These are phyloP conservation scores for Wickerhamiella pararugosa DNA, from an alignment of 1,139 yeast species.

Conservation along the genomic window DNA sequence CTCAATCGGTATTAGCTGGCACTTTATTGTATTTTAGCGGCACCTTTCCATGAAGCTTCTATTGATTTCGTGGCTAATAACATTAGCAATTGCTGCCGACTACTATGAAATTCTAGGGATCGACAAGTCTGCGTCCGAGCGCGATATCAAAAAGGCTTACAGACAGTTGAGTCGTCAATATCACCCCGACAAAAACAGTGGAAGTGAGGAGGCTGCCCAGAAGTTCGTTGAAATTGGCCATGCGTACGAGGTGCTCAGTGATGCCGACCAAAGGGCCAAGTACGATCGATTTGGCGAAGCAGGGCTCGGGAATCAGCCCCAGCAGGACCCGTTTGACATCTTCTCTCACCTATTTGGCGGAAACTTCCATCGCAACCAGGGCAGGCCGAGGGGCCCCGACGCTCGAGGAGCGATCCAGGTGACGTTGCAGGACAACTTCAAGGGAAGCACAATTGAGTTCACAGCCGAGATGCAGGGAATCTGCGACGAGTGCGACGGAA, in stretches of 20 bases:
- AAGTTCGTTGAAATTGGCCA: constrained; percentile 83
- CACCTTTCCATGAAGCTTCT: too few relatives aligned
- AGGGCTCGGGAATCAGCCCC: constrained; percentile 38
- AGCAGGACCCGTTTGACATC: constrained; percentile 50
- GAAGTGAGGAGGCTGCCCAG: constrained; percentile 67
- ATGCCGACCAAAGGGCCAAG: constrained; percentile 50
- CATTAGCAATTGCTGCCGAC: constrained; percentile 14
- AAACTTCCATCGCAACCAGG: constrained; percentile 19
- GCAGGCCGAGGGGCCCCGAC: constrained; percentile 49
- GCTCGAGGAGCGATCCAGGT: constrained; percentile 43
- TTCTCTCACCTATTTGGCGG: constrained; percentile 69
- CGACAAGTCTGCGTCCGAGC: constrained; percentile 50
- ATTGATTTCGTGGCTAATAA: constrained; percentile 3
- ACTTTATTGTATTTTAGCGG: not conserved
- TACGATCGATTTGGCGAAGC: constrained; percentile 81
- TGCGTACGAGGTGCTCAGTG: constrained; percentile 79
- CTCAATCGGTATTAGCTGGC: not conserved
- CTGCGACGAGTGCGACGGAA: constrained; percentile 66
- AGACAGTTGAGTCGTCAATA: constrained; percentile 68
- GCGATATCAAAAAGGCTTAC: constrained; percentile 78
- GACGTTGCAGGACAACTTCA: constrained; percentile 49
- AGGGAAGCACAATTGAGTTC: constrained; percentile 50
- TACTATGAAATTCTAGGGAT: constrained; percentile 45
- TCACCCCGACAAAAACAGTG: constrained; percentile 84
- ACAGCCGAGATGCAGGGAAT: constrained; percentile 54